Evolutionary conservation across 164 flowering plant species (phyloP).

Genomic region (Paratinospora sagittata): DNA sequence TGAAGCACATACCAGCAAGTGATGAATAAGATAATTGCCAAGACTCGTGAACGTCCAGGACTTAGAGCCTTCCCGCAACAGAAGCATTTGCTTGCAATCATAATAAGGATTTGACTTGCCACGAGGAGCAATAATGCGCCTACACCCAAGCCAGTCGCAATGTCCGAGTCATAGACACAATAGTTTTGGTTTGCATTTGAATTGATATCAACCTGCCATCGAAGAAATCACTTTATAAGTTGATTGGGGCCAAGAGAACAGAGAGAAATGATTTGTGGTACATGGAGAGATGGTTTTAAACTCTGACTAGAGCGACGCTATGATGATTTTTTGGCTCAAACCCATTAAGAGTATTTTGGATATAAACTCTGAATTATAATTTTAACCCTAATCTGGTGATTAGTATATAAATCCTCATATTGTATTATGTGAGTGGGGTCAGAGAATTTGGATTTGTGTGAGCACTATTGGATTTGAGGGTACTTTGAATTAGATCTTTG

Average conservation of each 20-base stretch:
- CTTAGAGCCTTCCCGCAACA: slow-evolving; percentile 79
- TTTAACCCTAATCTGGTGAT: no score
- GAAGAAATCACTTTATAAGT: neutral
- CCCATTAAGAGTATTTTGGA: no score
- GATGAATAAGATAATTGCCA: slow-evolving; percentile 78
- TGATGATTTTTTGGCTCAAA: no score
- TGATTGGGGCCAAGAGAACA: neutral
- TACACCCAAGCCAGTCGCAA: slow-evolving; percentile 70
- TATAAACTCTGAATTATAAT: no score
- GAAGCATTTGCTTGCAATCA: slow-evolving; percentile 77
- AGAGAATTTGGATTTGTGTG: no score
- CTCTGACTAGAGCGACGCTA: no score
- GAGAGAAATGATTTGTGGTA: neutral
- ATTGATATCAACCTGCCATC: neutral
- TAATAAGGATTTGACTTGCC: slow-evolving; percentile 55
- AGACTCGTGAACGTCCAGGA: slow-evolving; percentile 81
- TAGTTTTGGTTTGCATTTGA: slow-evolving; percentile 26
- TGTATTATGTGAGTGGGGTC: no score
- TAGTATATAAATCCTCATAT: no score
- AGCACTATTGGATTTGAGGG: no score
- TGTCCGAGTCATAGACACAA: slow-evolving; percentile 82
- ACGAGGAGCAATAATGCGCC: slow-evolving; percentile 74
- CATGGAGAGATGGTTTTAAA: no score
- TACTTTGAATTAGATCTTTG: no score
- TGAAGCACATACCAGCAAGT: slow-evolving; percentile 58